phyloP scores from a whole-genome alignment of 306 rosid species.

The Sesbania bispinosa region DNA sequence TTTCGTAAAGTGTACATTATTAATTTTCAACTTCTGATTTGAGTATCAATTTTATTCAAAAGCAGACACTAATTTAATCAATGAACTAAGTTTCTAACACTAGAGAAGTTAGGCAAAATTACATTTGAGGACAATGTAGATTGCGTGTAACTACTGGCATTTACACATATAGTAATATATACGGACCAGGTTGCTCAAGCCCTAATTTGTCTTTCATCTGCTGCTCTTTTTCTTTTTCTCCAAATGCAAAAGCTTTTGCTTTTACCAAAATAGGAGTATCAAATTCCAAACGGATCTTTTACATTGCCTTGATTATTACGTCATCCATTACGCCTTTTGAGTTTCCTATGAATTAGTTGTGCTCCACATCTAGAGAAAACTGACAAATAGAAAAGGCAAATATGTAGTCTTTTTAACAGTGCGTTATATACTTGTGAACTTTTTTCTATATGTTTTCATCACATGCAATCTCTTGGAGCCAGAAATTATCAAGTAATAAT shows the following conservation, averaged over 20 bases:
- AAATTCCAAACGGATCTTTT: not conserved
- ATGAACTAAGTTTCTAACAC: not conserved
- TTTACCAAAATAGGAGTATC: not conserved
- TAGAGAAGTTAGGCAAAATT: too few species aligned
- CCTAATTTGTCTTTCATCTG: not conserved
- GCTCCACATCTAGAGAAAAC: not conserved
- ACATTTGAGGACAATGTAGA: not conserved
- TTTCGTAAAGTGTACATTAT: too few species aligned
- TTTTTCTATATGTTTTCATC: not conserved
- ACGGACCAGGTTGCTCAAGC: not conserved
- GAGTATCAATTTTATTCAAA: too few species aligned
- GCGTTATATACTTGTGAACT: not conserved
- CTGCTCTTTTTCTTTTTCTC: not conserved
- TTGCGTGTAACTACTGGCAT: not conserved
- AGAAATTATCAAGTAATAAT: not conserved
- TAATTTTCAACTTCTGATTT: too few species aligned
- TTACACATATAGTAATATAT: not conserved
- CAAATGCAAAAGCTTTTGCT: not conserved
- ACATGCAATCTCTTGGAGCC: not conserved
- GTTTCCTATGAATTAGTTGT: not conserved
- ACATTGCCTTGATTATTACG: not conserved
- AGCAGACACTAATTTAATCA: too few species aligned
- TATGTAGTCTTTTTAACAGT: not conserved
- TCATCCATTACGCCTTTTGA: conserved; percentile 2
- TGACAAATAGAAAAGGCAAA: not conserved